These are phyloP conservation scores for Globisporangium parvum DNA, from an alignment of 352 stramenopile genomes.

Conservation along the genomic window DNA sequence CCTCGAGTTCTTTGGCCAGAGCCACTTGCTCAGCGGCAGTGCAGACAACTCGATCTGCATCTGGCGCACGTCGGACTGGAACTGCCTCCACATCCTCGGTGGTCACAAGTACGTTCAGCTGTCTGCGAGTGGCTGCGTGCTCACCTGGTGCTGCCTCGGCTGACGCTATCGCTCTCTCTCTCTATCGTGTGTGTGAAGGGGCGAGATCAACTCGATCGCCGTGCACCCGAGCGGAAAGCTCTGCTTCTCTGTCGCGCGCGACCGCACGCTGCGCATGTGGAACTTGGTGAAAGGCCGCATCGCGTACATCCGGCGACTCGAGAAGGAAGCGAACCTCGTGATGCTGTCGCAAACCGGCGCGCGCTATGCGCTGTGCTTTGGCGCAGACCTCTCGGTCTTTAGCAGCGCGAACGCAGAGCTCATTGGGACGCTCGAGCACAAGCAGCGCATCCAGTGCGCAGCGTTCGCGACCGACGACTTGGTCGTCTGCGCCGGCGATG, in stretches of 20 bases:
- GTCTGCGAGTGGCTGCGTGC: too few relatives aligned
- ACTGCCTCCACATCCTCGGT: slow-evolving; percentile 85
- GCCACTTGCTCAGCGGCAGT: slow-evolving; percentile 82
- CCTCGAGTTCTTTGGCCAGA: slow-evolving; percentile 84
- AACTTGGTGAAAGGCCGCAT: slow-evolving; percentile 87
- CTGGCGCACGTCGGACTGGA: slow-evolving; percentile 88
- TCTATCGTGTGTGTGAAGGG: slow-evolving; percentile 22
- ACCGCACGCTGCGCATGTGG: slow-evolving; percentile 87
- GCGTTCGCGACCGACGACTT: slow-evolving; percentile 73
- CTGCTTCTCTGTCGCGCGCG: slow-evolving; percentile 77
- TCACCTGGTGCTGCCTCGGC: not conserved
- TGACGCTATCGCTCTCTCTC: not conserved
- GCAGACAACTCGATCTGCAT: slow-evolving; percentile 88
- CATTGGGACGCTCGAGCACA: slow-evolving; percentile 57
- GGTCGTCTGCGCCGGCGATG: slow-evolving; percentile 69
- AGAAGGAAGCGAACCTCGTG: slow-evolving; percentile 73
- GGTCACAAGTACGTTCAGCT: slow-evolving; percentile 60
- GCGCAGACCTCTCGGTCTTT: slow-evolving; percentile 71
- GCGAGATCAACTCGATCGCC: slow-evolving; percentile 76
- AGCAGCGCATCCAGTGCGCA: slow-evolving; percentile 69
- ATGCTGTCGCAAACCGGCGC: slow-evolving; percentile 71
- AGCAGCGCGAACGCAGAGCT: slow-evolving; percentile 70
- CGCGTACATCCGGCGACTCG: slow-evolving; percentile 81
- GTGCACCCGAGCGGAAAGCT: slow-evolving; percentile 87
- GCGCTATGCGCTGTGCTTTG: slow-evolving; percentile 67